phyloP scores from a whole-genome alignment of 805 yeast species.

The Yamadazyma paraphyllophila region DNA sequence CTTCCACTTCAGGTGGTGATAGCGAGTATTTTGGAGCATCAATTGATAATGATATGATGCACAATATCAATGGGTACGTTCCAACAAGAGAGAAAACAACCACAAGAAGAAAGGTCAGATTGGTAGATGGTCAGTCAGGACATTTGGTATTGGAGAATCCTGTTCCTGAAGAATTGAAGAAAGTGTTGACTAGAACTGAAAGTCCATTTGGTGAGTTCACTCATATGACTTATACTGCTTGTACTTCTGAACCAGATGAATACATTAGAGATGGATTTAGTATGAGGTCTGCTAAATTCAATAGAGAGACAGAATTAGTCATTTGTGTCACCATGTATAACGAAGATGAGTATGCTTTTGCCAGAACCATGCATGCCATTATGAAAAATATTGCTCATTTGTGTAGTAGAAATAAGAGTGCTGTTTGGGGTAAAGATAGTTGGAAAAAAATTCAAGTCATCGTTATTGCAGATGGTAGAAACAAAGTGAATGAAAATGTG shows the following conservation, averaged over 20 bases:
- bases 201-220: slow-evolving; percentile 81
- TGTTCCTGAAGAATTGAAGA: slow-evolving; percentile 82
- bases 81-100: slow-evolving; percentile 69
- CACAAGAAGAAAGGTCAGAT: slow-evolving; percentile 68
- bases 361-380: slow-evolving; percentile 92
- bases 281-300: slow-evolving; percentile 78
- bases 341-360: slow-evolving; percentile 85
- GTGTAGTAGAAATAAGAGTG: slow-evolving; percentile 74
- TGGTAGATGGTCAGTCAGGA: slow-evolving; percentile 62
- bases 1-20: slow-evolving; percentile 17
- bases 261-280: slow-evolving; percentile 80
- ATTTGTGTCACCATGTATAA: slow-evolving; percentile 97
- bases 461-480: slow-evolving; percentile 92
- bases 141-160: slow-evolving; percentile 91
- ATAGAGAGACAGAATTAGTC: slow-evolving; percentile 88
- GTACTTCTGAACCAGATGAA: slow-evolving; percentile 89
- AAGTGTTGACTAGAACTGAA: slow-evolving; percentile 82
- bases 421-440: slow-evolving; percentile 93
- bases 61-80: slow-evolving; percentile 39
- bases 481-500: slow-evolving; percentile 80
- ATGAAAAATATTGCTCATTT: slow-evolving; percentile 89
- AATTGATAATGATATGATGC: slow-evolving; percentile 48
- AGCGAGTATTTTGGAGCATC: slow-evolving; percentile 42
- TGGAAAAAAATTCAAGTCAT: slow-evolving; percentile 96
- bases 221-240: slow-evolving; percentile 96